These are phyloP conservation scores for Ajuga reptans DNA, from an alignment of 305 asterid genomes.

Conservation along the genomic window DNA sequence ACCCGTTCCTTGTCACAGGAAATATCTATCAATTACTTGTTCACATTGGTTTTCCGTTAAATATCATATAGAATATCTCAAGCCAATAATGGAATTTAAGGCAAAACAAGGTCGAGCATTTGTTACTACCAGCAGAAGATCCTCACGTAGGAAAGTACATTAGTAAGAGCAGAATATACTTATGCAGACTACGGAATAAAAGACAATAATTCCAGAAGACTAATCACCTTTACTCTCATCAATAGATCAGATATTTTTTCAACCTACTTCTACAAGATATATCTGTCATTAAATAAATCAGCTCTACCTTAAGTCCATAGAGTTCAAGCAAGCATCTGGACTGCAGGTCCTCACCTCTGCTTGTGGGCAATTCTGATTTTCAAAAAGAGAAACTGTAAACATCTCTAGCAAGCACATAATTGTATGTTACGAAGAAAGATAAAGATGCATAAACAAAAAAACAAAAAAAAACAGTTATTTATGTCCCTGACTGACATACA, in stretches of 20 bases:
- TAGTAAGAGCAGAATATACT: constrained; percentile 1
- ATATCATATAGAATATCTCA: constrained; percentile 7
- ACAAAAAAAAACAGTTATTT: neutral
- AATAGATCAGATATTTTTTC: neutral
- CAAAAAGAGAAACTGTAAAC: constrained; percentile 19
- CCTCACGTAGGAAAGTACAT: neutral
- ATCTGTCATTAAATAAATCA: neutral
- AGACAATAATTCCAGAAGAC: neutral
- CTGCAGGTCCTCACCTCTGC: constrained; percentile 96
- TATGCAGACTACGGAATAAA: neutral
- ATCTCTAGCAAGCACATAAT: constrained; percentile 10
- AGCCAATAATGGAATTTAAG: neutral
- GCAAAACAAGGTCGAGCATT: neutral
- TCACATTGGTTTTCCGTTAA: neutral
- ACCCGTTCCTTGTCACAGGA: neutral
- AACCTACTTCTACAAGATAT: constrained; percentile 11
- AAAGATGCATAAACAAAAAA: neutral
- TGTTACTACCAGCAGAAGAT: neutral
- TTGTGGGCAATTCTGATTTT: constrained; percentile 73
- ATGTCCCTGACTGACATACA: neutral
- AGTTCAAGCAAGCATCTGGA: constrained; percentile 96
- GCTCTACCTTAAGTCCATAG: constrained; percentile 84
- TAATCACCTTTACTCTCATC: neutral
- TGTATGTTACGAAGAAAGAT: neutral
- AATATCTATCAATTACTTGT: constrained; percentile 6